phyloP scores from a whole-genome alignment of 177 flowering plant genomes.

The Vitis hybrid region DNA sequence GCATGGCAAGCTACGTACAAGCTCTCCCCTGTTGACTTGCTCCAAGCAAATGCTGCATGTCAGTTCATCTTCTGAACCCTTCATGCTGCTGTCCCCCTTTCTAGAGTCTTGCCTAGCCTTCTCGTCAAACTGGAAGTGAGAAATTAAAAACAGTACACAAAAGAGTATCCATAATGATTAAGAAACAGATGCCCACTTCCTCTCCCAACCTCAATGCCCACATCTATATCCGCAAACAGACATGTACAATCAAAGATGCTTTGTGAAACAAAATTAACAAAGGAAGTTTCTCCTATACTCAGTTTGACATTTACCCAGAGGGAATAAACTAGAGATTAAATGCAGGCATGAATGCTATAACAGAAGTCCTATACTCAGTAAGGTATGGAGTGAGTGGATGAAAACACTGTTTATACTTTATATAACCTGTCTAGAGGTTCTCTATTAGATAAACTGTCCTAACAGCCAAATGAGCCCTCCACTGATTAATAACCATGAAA shows the following conservation, averaged over 20 bases:
- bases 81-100: slow-evolving; percentile 31
- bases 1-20: slow-evolving; percentile 73
- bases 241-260: too few species aligned
- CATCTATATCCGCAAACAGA: too few species aligned
- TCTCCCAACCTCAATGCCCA: not conserved
- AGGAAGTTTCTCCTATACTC: too few species aligned
- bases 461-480: too few species aligned
- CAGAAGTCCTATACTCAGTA: not conserved
- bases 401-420: not conserved
- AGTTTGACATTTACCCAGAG: too few species aligned
- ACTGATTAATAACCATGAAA: too few species aligned
- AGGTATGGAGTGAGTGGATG: not conserved
- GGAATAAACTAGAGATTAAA: too few species aligned
- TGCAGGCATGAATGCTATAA: not conserved
- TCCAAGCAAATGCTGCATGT: slow-evolving; percentile 81
- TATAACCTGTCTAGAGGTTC: not conserved
- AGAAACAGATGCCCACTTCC: not conserved
- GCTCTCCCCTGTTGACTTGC: slow-evolving; percentile 68
- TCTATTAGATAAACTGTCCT: not conserved
- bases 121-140: not conserved
- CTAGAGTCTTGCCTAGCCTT: slow-evolving; percentile 43
- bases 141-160: not conserved
- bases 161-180: not conserved
- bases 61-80: slow-evolving; percentile 48
- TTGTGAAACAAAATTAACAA: too few species aligned